These are phyloP conservation scores for Hyaloscypha finlandica DNA, from an alignment of 495 filamentous ascomycete species.

Conservation along the genomic window DNA sequence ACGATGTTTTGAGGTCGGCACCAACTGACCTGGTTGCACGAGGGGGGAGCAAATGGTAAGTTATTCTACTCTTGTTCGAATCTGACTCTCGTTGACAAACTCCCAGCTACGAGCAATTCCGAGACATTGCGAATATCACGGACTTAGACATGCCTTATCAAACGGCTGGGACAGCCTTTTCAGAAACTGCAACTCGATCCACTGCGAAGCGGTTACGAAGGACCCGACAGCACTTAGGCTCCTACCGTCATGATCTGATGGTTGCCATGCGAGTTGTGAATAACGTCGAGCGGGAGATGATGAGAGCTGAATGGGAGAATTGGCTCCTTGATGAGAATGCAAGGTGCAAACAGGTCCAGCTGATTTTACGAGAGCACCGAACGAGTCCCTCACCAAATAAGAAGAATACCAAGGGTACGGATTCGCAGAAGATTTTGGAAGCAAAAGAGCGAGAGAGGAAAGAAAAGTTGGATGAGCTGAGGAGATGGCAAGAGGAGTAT, in stretches of 20 bases:
- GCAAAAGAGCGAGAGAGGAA: constrained; percentile 26
- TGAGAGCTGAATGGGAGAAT: constrained; percentile 85
- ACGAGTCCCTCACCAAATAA: constrained; percentile 18
- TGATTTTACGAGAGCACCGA: constrained; percentile 35
- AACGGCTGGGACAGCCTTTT: constrained; percentile 43
- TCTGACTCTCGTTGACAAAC: constrained; percentile 2
- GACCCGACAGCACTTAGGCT: constrained; percentile 77
- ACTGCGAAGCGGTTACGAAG: constrained; percentile 68
- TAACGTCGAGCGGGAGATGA: constrained; percentile 79
- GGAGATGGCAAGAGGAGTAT: constrained; percentile 68
- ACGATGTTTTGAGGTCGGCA: constrained; percentile 54
- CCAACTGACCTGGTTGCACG: constrained; percentile 36
- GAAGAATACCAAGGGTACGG: constrained; percentile 16
- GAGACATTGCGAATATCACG: constrained; percentile 51
- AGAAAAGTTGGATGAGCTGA: constrained; percentile 49
- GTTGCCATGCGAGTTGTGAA: constrained; percentile 92
- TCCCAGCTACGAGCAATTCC: constrained; percentile 52
- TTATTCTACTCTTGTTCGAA: not conserved
- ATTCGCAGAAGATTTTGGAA: constrained; percentile 25
- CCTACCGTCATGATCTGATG: constrained; percentile 87
- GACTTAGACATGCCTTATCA: constrained; percentile 54
- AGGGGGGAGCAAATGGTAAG: constrained; percentile 39
- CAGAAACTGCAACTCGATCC: constrained; percentile 52
- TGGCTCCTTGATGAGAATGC: constrained; percentile 59
- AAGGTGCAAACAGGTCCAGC: constrained; percentile 24